phyloP scores from a whole-genome alignment of 176 grass and related monocot species.

The Sorghum bicolor region DNA sequence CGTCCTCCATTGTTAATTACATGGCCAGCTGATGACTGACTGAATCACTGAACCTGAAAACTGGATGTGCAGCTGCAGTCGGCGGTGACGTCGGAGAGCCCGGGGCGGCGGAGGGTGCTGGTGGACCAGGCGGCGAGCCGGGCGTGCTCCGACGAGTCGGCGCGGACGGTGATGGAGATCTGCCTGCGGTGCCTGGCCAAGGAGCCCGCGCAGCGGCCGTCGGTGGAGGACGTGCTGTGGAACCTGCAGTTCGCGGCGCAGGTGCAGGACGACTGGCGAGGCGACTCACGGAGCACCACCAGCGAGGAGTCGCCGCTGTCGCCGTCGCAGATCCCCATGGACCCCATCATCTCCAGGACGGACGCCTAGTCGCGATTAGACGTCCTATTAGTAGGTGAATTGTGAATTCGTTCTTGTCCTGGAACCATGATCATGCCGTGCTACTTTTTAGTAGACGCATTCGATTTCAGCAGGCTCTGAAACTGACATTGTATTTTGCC shows the following conservation, averaged over 20 bases:
- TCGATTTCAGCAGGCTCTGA: background rate
- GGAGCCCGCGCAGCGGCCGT: slow-evolving; percentile 65
- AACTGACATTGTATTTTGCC: background rate
- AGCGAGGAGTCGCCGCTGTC: slow-evolving; percentile 60
- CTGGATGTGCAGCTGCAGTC: slow-evolving; percentile 62
- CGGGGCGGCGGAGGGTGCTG: slow-evolving; percentile 35
- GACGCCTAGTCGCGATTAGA: too few relatives aligned
- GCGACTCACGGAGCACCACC: slow-evolving; percentile 38
- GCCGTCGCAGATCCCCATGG: slow-evolving; percentile 38
- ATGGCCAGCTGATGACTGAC: too few relatives aligned
- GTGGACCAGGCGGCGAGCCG: slow-evolving; percentile 46
- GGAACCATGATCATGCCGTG: background rate
- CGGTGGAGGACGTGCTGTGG: slow-evolving; percentile 90
- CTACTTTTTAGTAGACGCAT: background rate
- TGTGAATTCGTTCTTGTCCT: too few relatives aligned
- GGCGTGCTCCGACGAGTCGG: slow-evolving; percentile 61
- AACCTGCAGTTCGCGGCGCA: slow-evolving; percentile 91
- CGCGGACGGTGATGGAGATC: slow-evolving; percentile 80
- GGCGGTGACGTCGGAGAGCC: slow-evolving; percentile 45
- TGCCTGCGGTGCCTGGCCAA: slow-evolving; percentile 75
- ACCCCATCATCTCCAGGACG: background rate
- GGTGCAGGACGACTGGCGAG: slow-evolving; percentile 76
- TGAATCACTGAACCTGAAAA: too few relatives aligned
- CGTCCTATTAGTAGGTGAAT: too few relatives aligned
- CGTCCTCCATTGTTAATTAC: too few relatives aligned